Evolutionary conservation across 768 basidiomycete genomes (phyloP).

Genomic region (Russula olivacea): DNA sequence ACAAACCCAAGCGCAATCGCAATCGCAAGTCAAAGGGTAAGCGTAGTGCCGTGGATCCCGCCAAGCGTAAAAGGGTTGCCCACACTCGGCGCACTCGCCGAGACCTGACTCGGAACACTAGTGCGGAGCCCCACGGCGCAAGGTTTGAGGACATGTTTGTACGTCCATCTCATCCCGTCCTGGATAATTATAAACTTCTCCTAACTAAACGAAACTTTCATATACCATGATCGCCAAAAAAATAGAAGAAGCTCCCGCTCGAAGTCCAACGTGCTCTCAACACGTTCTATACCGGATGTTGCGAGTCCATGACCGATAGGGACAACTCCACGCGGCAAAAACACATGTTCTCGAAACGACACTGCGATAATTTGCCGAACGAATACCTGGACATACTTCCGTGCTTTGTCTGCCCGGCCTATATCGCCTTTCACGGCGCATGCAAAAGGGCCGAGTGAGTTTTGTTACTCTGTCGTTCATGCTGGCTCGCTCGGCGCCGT

Average conservation of each 20-base stretch:
- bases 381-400: neutral
- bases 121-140: neutral
- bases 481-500: neutral
- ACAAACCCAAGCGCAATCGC: no score
- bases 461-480: no score
- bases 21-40: no score
- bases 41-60: no score
- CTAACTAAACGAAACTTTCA: neutral
- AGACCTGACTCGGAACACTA: neutral
- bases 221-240: no score
- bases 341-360: constrained; percentile 2
- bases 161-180: neutral
- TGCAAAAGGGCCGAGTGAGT: neutral
- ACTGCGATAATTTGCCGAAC: neutral
- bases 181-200: neutral
- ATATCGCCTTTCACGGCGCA: neutral
- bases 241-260: neutral
- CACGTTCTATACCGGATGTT: neutral
- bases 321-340: constrained; percentile 6
- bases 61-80: no score
- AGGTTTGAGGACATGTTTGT: constrained; percentile 4
- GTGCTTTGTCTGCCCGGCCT: constrained; percentile 1
- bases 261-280: neutral
- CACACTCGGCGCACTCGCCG: neutral
- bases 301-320: neutral